phyloP scores from a whole-genome alignment of 2,329 filamentous ascomycete genomes.

The Incumbomyces delicatus region DNA sequence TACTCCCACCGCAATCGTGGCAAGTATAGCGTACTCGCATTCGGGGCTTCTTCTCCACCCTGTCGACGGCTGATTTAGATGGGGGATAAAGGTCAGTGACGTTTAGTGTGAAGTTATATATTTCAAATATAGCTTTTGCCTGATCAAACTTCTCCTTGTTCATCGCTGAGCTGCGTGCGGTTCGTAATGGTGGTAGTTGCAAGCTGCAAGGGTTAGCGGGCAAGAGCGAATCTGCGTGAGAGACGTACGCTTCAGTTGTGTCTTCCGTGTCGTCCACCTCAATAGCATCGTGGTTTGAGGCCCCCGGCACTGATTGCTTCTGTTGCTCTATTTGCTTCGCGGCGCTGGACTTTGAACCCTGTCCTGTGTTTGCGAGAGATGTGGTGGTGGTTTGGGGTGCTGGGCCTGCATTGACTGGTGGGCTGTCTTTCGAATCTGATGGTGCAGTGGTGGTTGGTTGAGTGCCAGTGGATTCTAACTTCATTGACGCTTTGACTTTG shows the following conservation, averaged over 20 bases:
- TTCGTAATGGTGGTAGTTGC: neutral
- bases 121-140: constrained; percentile 36
- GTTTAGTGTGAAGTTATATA: constrained; percentile 37
- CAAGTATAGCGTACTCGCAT: constrained; percentile 51
- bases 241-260: neutral
- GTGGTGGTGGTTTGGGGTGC: neutral
- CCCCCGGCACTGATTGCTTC: neutral
- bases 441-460: constrained; percentile 1
- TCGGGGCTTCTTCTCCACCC: constrained; percentile 37
- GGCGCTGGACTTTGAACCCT: neutral
- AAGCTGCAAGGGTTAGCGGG: neutral
- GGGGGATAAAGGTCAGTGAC: constrained; percentile 33
- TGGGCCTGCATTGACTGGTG: constrained; percentile 4
- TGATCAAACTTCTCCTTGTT: constrained; percentile 31
- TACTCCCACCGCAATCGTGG: constrained; percentile 68
- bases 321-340: neutral
- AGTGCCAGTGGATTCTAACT: constrained; percentile 5
- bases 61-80: constrained; percentile 22
- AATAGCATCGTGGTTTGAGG: neutral
- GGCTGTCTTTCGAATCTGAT: neutral
- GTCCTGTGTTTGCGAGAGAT: neutral
- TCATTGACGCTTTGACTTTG: constrained; percentile 13
- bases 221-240: neutral
- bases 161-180: neutral
- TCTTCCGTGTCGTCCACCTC: constrained; percentile 12